Base-by-base conservation (phyloP, 345 rosid species). In the Eucalyptus caleyi region DNA sequence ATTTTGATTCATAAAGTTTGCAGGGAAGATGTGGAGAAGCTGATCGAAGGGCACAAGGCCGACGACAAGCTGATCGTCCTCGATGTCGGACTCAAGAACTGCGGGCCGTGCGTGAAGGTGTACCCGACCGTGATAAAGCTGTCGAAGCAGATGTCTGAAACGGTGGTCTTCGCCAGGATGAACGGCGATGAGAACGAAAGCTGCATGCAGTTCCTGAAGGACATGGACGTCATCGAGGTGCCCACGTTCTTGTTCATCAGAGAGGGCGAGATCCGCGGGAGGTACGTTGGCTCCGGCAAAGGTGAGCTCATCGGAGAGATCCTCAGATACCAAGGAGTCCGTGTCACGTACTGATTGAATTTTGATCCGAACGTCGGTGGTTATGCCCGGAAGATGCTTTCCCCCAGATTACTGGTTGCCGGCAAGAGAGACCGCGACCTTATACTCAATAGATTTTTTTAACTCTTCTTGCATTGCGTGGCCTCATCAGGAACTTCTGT, bases 271-370 rank as follows among this genome's bases (percentile, higher is more conserved):
- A 97, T 97, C 53, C 6, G 93, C 81, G 99, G 99, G 37, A 94
- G 99, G 91, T 95, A 97, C 53, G 99, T 97, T 47, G 99, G 99
- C 21, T 96, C 99, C 5, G 98, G 99, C 26, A 97, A 95, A 92
- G 99, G 99, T 34, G 99, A 97, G 92, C 98, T 97, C 81, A 95
- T 95, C 26, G 99, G 99, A 7, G 99, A 97, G 90, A 95, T 96
- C 88, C 95, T 97, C 34, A 94, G 97, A 91, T 97, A 97, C 94
- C 96, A 96, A 89, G 99, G 98, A 2, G 98, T 97, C 89, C 96
- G 98, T 72, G 98, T 97, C 7, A 96, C 99, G 27, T 93, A 93
- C 32, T 92, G 83, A 77, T 77, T 11, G 83, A 77, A 77, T 72
- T 77, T 77, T 11, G 47, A 77, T 21, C 15, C 47, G 8, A 37